These are phyloP conservation scores for Xylariaceae sp. DNA, from an alignment of 2,329 filamentous ascomycete species.

Conservation along the genomic window DNA sequence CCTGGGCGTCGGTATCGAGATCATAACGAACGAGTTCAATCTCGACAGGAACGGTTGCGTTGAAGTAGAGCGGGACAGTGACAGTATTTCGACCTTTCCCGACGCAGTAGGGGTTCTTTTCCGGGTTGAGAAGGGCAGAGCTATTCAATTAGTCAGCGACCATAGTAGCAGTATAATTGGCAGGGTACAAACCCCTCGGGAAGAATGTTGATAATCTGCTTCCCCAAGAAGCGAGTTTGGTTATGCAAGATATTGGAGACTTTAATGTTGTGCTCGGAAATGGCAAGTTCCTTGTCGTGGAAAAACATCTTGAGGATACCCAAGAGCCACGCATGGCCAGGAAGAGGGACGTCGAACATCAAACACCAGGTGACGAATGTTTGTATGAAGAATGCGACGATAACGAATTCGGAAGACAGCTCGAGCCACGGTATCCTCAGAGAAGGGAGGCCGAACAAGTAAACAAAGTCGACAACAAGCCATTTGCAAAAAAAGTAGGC, in stretches of 20 bases:
- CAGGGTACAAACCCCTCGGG: conserved; percentile 68
- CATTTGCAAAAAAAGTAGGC: conserved; percentile 92
- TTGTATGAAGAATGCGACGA: conserved; percentile 68
- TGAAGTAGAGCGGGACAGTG: conserved; percentile 81
- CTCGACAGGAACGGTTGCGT: conserved; percentile 82
- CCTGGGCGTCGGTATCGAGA: conserved; percentile 73
- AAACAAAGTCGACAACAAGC: conserved; percentile 79
- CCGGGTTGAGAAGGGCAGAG: conserved; percentile 82
- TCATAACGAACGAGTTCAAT: conserved; percentile 89
- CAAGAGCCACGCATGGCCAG: conserved; percentile 68
- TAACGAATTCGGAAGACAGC: conserved; percentile 72
- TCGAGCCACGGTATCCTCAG: conserved; percentile 96
- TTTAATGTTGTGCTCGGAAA: conserved; percentile 92
- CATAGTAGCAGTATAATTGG: background rate
- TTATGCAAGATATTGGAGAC: conserved; percentile 85
- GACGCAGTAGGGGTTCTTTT: conserved; percentile 76
- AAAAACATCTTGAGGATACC: conserved; percentile 68
- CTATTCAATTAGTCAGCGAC: conserved; percentile 37
- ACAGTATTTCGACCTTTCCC: conserved; percentile 57
- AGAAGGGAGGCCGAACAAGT: conserved; percentile 81
- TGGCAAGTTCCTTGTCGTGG: conserved; percentile 87
- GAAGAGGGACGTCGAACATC: conserved; percentile 16
- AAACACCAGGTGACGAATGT: conserved; percentile 74
- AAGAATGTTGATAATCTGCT: conserved; percentile 95
- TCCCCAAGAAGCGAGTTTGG: conserved; percentile 87